Percentiles rank a stretch among this genome's conserved stretches.
Evolutionary conservation across 257 asterid species (phyloP).

Genomic region (Solanum virginianum): DNA sequence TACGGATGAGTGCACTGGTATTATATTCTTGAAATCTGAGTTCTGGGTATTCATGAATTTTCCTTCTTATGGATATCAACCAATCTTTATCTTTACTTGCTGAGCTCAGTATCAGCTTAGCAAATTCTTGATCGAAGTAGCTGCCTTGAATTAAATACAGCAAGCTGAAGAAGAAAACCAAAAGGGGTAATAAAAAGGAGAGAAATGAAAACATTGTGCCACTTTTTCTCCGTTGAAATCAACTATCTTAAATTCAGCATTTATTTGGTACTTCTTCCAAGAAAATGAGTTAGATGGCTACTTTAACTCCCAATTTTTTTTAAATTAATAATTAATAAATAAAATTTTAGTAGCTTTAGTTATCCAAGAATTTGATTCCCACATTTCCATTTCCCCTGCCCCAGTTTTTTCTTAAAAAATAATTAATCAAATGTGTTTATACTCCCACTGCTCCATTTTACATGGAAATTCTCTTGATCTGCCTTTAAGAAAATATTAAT

Average conservation of each 20-base stretch:
- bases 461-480: no score
- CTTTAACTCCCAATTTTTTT: no score
- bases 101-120: constrained; percentile 35
- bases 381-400: no score
- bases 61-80: constrained; percentile 53
- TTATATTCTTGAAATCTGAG: constrained; percentile 59
- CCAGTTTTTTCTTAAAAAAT: no score
- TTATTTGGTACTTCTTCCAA: no score
- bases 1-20: constrained; percentile 68
- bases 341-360: no score
- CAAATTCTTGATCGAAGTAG: constrained; percentile 17
- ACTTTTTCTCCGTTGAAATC: not conserved
- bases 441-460: no score
- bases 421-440: no score
- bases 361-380: no score
- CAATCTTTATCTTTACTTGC: constrained; percentile 42
- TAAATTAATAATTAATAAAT: no score
- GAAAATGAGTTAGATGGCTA: no score
- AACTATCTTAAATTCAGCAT: no score
- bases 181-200: not conserved
- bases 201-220: constrained; percentile 10
- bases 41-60: constrained; percentile 81
- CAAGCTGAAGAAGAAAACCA: constrained; percentile 5
- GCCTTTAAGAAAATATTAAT: not conserved
- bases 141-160: not conserved